Evolutionary conservation across 2,329 filamentous ascomycete genomes (phyloP), one percentile per base, ranked within the genome.

Genomic region (Aspergillus sp.): DNA sequence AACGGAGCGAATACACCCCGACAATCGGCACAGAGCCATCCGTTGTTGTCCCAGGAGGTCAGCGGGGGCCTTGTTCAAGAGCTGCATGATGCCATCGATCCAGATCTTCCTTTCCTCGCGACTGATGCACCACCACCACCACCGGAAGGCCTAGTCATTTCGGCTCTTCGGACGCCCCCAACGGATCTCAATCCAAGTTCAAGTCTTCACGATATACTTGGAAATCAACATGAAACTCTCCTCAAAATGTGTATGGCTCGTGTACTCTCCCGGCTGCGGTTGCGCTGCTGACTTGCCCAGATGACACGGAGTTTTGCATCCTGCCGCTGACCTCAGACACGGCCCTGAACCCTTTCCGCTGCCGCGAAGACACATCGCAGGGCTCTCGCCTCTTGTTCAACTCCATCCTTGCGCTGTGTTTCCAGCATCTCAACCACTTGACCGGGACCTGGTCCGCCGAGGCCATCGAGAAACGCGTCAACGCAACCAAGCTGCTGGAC

Each of bases 231-330:
- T 34, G 51, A 53, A 19, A 21, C 47, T n/a, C 14, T 53, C 14
- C 16, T 49, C 4, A 32, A 32, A 45, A 44, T 53, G 47, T 49
- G 46, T 45, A 53, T 21, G 51, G 5, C 32, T 20, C 5, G 21
- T 23, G 21, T 23, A 23, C 21, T 23, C 21, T 23, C 6, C 21
- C 3, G 6, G 6, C 21, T 23, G 21, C 21, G 21, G 21, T 6
- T 23, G 21, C 4, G 4, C 21, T 23, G 21, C 21, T 23, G 21
- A 23, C 21, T n/a, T 32, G 17, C 34, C 25, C 45, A 71, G 69
- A 71, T 50, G 67, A 72, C 47, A 57, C 64, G 34, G 69, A 71
- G 20, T 69, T 70, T 32, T 71, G 69, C 41, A 52, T 71, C 10
- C 54, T 70, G 16, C 70, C 69, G 1, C 41, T 72, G 6, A 72